These are phyloP conservation scores for Cutaneotrichosporon sp. DNA, from an alignment of 1,284 basidiomycete genomes.

Conservation along the genomic window DNA sequence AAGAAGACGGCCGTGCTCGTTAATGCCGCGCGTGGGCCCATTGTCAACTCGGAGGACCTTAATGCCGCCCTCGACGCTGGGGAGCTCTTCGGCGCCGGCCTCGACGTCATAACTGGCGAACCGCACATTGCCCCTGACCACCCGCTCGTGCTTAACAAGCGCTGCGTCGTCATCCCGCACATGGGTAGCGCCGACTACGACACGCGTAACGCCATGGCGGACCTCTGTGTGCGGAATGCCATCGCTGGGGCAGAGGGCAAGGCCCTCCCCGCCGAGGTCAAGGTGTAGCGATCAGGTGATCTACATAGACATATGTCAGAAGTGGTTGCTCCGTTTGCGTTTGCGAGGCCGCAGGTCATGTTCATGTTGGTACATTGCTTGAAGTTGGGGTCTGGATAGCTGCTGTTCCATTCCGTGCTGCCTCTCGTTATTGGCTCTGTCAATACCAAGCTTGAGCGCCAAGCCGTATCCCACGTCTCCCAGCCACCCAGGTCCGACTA, in stretches of 20 bases:
- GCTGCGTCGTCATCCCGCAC: slow-evolving; percentile 71
- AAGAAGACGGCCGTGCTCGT: slow-evolving; percentile 76
- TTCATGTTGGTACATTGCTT: no score
- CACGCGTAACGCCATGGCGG: slow-evolving; percentile 78
- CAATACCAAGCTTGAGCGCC: no score
- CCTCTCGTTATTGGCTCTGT: no score
- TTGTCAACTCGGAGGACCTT: slow-evolving; percentile 86
- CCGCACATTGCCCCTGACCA: slow-evolving; percentile 73
- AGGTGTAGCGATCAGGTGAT: slow-evolving; percentile 22
- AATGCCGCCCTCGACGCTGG: slow-evolving; percentile 71
- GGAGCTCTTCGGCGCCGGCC: slow-evolving; percentile 84
- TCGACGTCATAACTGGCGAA: slow-evolving; percentile 94
- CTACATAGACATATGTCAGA: neutral
- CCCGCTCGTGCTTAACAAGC: slow-evolving; percentile 64
- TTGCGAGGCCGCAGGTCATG: no score
- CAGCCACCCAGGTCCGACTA: no score
- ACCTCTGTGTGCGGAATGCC: slow-evolving; percentile 56
- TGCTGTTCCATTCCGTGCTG: no score
- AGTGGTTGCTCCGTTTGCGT: neutral
- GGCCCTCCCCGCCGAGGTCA: slow-evolving; percentile 42
- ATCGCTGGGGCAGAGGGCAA: slow-evolving; percentile 40
- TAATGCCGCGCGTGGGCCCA: slow-evolving; percentile 68
- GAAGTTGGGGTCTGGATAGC: no score
- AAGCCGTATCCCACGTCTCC: no score
- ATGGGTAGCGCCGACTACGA: slow-evolving; percentile 86